These are phyloP conservation scores for Vitis hybrid DNA, from an alignment of 177 flowering plant genomes.

Conservation along the genomic window DNA sequence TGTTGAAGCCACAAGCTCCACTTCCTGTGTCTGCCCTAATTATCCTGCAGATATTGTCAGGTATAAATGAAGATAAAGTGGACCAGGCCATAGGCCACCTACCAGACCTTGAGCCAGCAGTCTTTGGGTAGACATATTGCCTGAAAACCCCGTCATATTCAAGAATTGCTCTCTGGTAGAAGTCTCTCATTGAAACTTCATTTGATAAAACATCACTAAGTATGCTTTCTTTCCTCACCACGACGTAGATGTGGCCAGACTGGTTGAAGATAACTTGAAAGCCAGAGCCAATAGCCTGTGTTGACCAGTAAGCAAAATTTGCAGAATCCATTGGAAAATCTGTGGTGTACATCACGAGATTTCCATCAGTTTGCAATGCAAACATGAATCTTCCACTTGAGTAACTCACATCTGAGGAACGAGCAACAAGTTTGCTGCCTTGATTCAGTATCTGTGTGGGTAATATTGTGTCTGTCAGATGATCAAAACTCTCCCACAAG, in stretches of 20 bases:
- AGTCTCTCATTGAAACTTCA: slow-evolving; percentile 3
- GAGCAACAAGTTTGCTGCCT: slow-evolving; percentile 19
- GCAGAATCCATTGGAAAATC: slow-evolving; percentile 3
- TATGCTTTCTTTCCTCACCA: slow-evolving; percentile 10
- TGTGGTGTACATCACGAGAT: slow-evolving; percentile 31
- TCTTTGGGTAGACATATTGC: slow-evolving; percentile 30
- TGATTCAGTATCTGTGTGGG: slow-evolving; percentile 25
- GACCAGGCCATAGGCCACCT: slow-evolving; percentile 19
- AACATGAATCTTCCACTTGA: slow-evolving; percentile 39
- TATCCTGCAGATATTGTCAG: slow-evolving; percentile 20
- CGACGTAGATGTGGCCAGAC: slow-evolving; percentile 30
- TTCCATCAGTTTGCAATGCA: slow-evolving; percentile 25
- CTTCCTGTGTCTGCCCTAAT: slow-evolving; percentile 4
- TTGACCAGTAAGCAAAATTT: slow-evolving; percentile 30
- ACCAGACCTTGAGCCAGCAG: neutral
- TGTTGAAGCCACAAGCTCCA: slow-evolving; percentile 46
- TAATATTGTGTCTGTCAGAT: slow-evolving; percentile 34
- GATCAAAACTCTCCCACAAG: slow-evolving; percentile 36
- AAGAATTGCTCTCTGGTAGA: slow-evolving; percentile 30
- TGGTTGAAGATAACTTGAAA: slow-evolving; percentile 31
- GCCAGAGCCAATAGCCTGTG: slow-evolving; percentile 17
- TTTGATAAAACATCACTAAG: slow-evolving; percentile 1
- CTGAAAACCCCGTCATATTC: slow-evolving; percentile 40
- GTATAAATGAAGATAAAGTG: neutral
- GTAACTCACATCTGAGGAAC: slow-evolving; percentile 23